Percentiles rank a stretch among this genome's conserved stretches.
These are phyloP conservation scores for Vitis rotundifolia DNA, from an alignment of 164 flowering plant species.

Conservation along the genomic window DNA sequence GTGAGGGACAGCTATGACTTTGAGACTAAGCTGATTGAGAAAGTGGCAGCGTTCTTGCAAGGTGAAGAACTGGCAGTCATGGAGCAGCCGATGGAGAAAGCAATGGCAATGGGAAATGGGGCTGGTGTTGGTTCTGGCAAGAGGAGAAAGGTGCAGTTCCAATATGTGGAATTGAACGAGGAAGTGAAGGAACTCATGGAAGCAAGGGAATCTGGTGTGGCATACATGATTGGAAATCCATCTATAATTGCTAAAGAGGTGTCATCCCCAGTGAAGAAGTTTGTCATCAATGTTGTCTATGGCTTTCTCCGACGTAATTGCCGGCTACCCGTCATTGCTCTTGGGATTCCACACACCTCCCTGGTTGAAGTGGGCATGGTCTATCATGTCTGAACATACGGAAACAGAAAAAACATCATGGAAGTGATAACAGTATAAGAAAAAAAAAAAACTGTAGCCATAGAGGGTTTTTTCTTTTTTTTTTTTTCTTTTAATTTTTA, in stretches of 20 bases:
- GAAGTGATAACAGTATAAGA: too few relatives aligned
- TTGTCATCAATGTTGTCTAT: neutral
- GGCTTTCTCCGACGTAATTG: slow-evolving; percentile 3
- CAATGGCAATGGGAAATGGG: too few relatives aligned
- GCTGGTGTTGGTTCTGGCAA: too few relatives aligned
- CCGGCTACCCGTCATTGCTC: neutral
- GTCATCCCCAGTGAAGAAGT: neutral
- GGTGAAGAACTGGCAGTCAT: too few relatives aligned
- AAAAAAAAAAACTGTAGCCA: too few relatives aligned
- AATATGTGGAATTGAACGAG: neutral
- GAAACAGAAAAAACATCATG: too few relatives aligned
- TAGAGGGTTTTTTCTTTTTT: too few relatives aligned
- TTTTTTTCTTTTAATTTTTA: too few relatives aligned
- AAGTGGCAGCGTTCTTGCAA: slow-evolving; percentile 5
- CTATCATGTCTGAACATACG: neutral
- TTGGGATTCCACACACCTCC: slow-evolving; percentile 1
- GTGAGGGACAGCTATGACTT: slow-evolving; percentile 31
- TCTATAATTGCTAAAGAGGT: slow-evolving; percentile 1
- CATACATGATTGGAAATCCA: slow-evolving; percentile 5
- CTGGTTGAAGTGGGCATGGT: slow-evolving; percentile 4
- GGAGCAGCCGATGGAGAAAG: too few relatives aligned
- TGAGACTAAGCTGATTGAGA: slow-evolving; percentile 37
- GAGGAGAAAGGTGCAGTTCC: too few relatives aligned
- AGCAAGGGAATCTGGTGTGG: slow-evolving; percentile 1
- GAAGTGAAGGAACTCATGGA: slow-evolving; percentile 8